These are phyloP conservation scores for Aurinia saxatilis DNA, from an alignment of 345 rosid genomes.

Conservation along the genomic window DNA sequence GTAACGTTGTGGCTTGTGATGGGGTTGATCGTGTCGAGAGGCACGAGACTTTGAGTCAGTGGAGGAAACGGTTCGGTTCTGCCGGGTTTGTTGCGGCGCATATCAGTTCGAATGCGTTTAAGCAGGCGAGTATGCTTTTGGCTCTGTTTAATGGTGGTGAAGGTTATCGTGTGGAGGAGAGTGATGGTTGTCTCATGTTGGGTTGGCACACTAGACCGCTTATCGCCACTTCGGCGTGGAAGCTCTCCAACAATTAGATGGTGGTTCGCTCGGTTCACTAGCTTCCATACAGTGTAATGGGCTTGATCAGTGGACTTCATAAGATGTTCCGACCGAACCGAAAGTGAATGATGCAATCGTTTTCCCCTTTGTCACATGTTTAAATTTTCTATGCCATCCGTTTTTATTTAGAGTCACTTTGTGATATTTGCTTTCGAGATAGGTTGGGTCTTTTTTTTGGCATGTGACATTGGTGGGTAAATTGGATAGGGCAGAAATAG, in stretches of 20 bases:
- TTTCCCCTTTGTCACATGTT: conserved; percentile 3
- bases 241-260: conserved; percentile 21
- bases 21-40: conserved; percentile 70
- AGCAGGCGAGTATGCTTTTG: conserved; percentile 73
- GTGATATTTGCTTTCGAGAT: background rate
- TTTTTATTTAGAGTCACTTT: background rate
- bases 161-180: conserved; percentile 81
- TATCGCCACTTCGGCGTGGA: conserved; percentile 84
- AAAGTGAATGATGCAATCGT: background rate
- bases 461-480: conserved; percentile 16
- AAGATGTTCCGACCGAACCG: conserved; percentile 1
- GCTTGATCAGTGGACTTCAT: too few relatives aligned
- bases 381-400: background rate
- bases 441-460: background rate
- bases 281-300: too few relatives aligned
- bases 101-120: conserved; percentile 75
- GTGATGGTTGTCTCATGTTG: conserved; percentile 58
- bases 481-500: background rate
- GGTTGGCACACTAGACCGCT: conserved; percentile 83
- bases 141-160: conserved; percentile 69
- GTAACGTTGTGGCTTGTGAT: conserved; percentile 74
- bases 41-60: conserved; percentile 58
- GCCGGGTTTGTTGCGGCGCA: conserved; percentile 65
- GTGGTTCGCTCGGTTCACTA: conserved; percentile 13
- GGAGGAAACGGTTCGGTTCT: conserved; percentile 48